phyloP scores from a whole-genome alignment of 2,329 filamentous ascomycete species.

The Apiospora marii region DNA sequence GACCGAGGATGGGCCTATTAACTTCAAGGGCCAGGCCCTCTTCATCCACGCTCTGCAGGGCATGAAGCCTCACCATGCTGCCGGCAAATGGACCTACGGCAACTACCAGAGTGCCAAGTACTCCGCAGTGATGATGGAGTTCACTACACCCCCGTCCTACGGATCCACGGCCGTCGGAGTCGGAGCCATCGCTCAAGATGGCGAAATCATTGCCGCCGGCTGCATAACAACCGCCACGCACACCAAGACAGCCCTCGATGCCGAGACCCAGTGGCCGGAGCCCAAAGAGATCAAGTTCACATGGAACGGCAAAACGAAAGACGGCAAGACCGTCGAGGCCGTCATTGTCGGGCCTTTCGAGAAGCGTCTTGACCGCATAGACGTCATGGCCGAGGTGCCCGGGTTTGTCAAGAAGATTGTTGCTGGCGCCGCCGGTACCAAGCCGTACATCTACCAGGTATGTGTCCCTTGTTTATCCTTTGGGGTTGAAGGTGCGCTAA shows the following conservation, averaged over 20 bases:
- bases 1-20: constrained; percentile 80
- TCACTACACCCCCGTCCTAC: constrained; percentile 91
- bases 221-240: constrained; percentile 72
- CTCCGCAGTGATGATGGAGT: constrained; percentile 95
- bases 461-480: constrained; percentile 35
- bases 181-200: constrained; percentile 82
- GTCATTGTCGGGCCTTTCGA: constrained; percentile 74
- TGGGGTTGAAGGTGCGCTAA: constrained; percentile 18
- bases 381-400: constrained; percentile 96
- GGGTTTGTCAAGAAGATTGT: constrained; percentile 96
- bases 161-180: constrained; percentile 85
- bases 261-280: constrained; percentile 87
- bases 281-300: constrained; percentile 77
- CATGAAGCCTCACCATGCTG: constrained; percentile 98
- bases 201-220: constrained; percentile 79
- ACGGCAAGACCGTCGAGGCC: constrained; percentile 76
- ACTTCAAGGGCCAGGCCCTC: constrained; percentile 81
- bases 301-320: constrained; percentile 81
- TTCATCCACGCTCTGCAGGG: constrained; percentile 90
- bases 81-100: constrained; percentile 90
- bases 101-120: constrained; percentile 88
- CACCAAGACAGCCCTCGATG: constrained; percentile 73
- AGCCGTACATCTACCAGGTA: constrained; percentile 98
- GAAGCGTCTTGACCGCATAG: constrained; percentile 79
- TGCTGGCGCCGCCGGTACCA: constrained; percentile 85